phyloP scores from a whole-genome alignment of 805 yeast species.

The Barnettozyma siamensis region DNA sequence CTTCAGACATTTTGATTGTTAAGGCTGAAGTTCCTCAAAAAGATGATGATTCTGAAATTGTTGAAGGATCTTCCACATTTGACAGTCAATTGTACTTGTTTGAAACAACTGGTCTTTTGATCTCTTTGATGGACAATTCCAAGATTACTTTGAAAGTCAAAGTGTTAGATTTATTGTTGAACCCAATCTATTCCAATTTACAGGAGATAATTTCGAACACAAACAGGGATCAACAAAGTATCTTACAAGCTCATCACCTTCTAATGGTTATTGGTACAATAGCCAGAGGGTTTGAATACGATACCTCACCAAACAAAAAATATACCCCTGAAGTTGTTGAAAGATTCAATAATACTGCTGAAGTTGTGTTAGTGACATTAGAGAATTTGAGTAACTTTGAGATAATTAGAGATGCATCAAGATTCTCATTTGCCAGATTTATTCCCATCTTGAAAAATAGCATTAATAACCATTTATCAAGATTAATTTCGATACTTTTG shows the following conservation, averaged over 20 bases:
- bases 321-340: constrained; percentile 34
- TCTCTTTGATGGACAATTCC: constrained; percentile 43
- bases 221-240: constrained; percentile 36
- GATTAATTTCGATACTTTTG: constrained; percentile 64
- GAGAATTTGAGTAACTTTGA: constrained; percentile 66
- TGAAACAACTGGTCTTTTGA: constrained; percentile 79
- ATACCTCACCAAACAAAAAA: constrained; percentile 26
- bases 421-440: constrained; percentile 83
- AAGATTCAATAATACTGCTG: constrained; percentile 64
- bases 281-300: constrained; percentile 67
- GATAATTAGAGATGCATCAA: constrained; percentile 73
- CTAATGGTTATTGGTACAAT: constrained; percentile 87
- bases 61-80: constrained; percentile 49
- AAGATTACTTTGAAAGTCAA: constrained; percentile 36
- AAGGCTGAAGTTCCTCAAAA: constrained; percentile 46
- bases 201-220: constrained; percentile 54
- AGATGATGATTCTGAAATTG: constrained; percentile 51
- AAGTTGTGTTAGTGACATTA: constrained; percentile 76
- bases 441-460: constrained; percentile 62
- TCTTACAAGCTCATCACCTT: constrained; percentile 78
- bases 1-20: constrained; percentile 54
- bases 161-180: constrained; percentile 60
- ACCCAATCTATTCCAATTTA: constrained; percentile 67
- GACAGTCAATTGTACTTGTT: constrained; percentile 76
- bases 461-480: constrained; percentile 52